Percentiles rank a stretch among this genome's conserved stretches.
Conservation (phyloP, 306 rosid species). For the Carpinus fangiana region DNA sequence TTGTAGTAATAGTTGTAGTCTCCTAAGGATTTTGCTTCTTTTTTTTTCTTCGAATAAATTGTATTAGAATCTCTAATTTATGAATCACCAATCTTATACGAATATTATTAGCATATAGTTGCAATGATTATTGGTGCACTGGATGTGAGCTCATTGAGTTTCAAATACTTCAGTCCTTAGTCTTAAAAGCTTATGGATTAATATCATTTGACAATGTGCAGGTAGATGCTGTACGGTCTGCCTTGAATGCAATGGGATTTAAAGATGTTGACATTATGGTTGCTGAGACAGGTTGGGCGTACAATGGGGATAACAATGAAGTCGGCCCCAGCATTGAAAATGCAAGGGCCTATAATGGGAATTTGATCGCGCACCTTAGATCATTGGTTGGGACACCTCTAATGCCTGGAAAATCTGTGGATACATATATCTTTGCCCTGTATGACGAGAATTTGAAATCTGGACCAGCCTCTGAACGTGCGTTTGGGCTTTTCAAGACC, state of each 20-base stretch:
- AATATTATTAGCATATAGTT: neutral
- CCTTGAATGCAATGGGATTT: slow-evolving; percentile 59
- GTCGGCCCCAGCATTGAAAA: slow-evolving; percentile 70
- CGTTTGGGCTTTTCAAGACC: slow-evolving; percentile 73
- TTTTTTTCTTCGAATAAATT: too few species aligned
- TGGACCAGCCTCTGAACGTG: slow-evolving; percentile 70
- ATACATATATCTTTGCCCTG: slow-evolving; percentile 75
- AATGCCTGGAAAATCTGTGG: slow-evolving; percentile 87
- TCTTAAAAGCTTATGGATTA: neutral
- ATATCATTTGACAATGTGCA: slow-evolving; percentile 19
- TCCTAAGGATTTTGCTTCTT: too few species aligned
- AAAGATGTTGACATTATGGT: slow-evolving; percentile 68
- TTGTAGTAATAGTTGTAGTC: too few species aligned
- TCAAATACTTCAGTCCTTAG: neutral
- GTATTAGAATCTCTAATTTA: too few species aligned
- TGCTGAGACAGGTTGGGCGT: slow-evolving; percentile 97
- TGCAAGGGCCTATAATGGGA: slow-evolving; percentile 88
- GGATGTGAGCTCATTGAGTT: neutral
- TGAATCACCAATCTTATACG: too few species aligned
- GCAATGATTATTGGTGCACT: neutral
- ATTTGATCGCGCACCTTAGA: slow-evolving; percentile 77
- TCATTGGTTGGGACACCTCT: slow-evolving; percentile 89
- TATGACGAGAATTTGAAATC: slow-evolving; percentile 79
- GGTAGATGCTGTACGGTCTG: slow-evolving; percentile 90
- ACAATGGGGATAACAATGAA: slow-evolving; percentile 71